Evolutionary conservation across 768 basidiomycete genomes (phyloP), one percentile per base, ranked within the genome.

Genomic region (Mycena vitilis): DNA sequence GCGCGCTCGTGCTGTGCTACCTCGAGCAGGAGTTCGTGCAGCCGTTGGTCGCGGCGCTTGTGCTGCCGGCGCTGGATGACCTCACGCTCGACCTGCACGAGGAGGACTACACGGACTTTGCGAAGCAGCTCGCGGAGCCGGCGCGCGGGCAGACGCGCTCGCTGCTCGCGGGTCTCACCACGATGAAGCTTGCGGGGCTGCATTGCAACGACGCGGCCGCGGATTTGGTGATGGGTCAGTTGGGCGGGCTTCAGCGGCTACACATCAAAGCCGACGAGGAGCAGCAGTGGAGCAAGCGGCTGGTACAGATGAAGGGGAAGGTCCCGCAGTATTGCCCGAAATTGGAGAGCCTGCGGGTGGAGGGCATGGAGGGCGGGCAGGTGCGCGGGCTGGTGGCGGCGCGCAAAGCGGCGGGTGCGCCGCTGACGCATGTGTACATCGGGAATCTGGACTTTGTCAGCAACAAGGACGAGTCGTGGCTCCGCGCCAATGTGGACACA

Each of bases 11-110:
- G 0, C 73, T 86, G 10, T 80, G 79, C 69, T 82, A 82, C 69
- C 83, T 85, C 68, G 78, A 79, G 9, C 71, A 75, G n/a, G 73
- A 75, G 11, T 84, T 83, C 66, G 80, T 81, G 3, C 69, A 70
- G 20, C 79, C 81, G 25, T 79, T 87, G 37, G 67, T 85, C 25
- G 77, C 79, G 40, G 75, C 81, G 53, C 76, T 86, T 37, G 79
- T 78, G 54, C 58, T 81, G 22, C 84, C 86, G 7, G 82, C 80
- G 52, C 69, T 86, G 16, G 77, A 74, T 2, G 76, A 75, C 37
- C 80, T 87, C n/a, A 79, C 81, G 8, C 81, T 93, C n/a, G 85
- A 91, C 71, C 86, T 88, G 63, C 85, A 88, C 55, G 75, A 79
- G 1, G 83, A 80, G 20, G 90, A 93, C 69, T 91, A 83, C 73